Conservation (phyloP, 2,329 filamentous ascomycete genomes). For the Fusarium sp. region DNA sequence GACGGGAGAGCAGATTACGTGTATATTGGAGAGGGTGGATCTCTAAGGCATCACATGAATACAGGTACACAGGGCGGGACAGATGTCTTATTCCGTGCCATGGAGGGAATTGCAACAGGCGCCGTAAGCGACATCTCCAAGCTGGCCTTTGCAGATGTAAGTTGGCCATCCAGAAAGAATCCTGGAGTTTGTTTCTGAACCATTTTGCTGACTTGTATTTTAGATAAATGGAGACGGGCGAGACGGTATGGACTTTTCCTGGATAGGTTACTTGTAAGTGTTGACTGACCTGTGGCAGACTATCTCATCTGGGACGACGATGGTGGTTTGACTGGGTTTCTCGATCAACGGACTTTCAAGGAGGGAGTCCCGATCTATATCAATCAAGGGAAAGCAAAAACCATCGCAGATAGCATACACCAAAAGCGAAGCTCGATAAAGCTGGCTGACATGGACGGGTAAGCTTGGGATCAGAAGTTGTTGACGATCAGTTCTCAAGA, state of each 20-base stretch:
- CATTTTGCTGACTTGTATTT: too few relatives aligned
- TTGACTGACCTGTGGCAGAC: background rate
- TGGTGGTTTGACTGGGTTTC: slow-evolving; percentile 3
- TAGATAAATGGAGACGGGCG: slow-evolving; percentile 20
- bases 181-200: too few relatives aligned
- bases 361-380: slow-evolving; percentile 15
- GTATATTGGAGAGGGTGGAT: slow-evolving; percentile 34
- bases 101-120: slow-evolving; percentile 3
- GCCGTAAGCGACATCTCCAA: background rate
- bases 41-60: slow-evolving; percentile 36
- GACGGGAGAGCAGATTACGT: slow-evolving; percentile 44
- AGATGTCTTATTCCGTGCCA: background rate
- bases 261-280: background rate
- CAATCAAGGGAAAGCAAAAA: background rate
- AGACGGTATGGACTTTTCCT: too few relatives aligned
- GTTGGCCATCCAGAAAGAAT: too few relatives aligned
- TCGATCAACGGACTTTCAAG: slow-evolving; percentile 5
- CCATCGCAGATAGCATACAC: slow-evolving; percentile 11
- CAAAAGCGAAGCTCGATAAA: slow-evolving; percentile 17
- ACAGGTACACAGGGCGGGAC: slow-evolving; percentile 11
- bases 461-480: too few relatives aligned
- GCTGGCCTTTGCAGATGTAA: slow-evolving; percentile 14
- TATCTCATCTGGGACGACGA: slow-evolving; percentile 26
- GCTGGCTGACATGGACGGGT: slow-evolving; percentile 38
- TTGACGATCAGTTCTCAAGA: too few relatives aligned